These are phyloP conservation scores for Aciculosporium take DNA, from an alignment of 2,329 filamentous ascomycete species.

Conservation along the genomic window DNA sequence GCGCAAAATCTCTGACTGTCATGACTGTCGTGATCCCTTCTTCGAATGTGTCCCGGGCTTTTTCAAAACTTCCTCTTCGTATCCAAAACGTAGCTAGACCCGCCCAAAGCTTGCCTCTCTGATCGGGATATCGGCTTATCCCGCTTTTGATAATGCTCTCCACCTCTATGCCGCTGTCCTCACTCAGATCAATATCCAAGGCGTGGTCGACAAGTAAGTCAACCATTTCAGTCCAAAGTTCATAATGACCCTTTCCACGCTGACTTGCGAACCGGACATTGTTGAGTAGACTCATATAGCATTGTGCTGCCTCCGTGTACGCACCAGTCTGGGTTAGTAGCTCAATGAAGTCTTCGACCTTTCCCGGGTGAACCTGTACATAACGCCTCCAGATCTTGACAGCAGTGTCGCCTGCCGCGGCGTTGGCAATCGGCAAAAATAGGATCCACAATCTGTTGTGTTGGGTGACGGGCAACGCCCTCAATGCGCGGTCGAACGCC, in stretches of 20 bases:
- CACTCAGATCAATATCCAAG: constrained; percentile 65
- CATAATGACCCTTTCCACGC: constrained; percentile 85
- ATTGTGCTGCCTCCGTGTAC: constrained; percentile 81
- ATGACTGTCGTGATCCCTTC: constrained; percentile 95
- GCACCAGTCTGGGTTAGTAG: constrained; percentile 66
- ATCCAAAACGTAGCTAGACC: constrained; percentile 96
- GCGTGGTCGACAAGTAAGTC: constrained; percentile 87
- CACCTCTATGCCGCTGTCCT: constrained; percentile 74
- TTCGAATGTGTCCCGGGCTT: constrained; percentile 84
- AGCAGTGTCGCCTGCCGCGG: constrained; percentile 76
- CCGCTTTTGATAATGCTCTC: constrained; percentile 88
- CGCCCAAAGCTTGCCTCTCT: constrained; percentile 88
- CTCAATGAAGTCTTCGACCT: constrained; percentile 89
- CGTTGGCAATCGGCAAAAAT: constrained; percentile 82
- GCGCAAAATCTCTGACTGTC: constrained; percentile 93
- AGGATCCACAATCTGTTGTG: constrained; percentile 91
- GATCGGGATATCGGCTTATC: constrained; percentile 79
- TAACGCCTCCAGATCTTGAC: constrained; percentile 91
- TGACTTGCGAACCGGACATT: constrained; percentile 85
- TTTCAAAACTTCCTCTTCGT: constrained; percentile 80
- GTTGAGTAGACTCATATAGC: constrained; percentile 85
- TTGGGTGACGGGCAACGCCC: constrained; percentile 84
- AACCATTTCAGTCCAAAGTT: constrained; percentile 96
- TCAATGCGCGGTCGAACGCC: constrained; percentile 82
- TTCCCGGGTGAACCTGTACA: constrained; percentile 92